Conservation (phyloP, 1,139 yeast genomes). For the Spathaspora sp. region DNA sequence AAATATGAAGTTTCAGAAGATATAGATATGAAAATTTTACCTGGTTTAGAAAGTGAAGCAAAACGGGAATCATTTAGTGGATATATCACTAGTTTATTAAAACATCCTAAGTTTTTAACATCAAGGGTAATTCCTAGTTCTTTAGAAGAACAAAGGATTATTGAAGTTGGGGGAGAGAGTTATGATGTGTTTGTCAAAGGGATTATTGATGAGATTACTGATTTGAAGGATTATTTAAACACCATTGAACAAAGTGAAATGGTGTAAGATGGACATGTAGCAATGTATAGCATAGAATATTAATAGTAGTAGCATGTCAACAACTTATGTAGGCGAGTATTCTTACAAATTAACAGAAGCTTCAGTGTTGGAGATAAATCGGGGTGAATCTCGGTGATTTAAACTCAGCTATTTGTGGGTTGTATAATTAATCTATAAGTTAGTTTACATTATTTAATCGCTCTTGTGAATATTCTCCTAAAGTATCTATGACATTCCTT, state of each 20-base stretch:
- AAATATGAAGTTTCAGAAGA: slow-evolving; percentile 11
- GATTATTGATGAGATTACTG: slow-evolving; percentile 55
- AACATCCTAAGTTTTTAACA: slow-evolving; percentile 82
- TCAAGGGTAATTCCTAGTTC: slow-evolving; percentile 66
- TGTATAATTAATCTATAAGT: too few species aligned
- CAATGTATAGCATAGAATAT: too few species aligned
- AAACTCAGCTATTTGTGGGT: too few species aligned
- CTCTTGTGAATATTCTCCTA: too few species aligned
- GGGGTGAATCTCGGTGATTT: too few species aligned
- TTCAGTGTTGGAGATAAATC: too few species aligned
- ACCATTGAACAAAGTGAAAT: not conserved
- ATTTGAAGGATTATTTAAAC: slow-evolving; percentile 44
- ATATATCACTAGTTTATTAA: slow-evolving; percentile 65
- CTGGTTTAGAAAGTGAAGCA: slow-evolving; percentile 60
- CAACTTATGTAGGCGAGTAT: too few species aligned
- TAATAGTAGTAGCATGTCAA: too few species aligned
- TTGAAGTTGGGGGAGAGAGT: slow-evolving; percentile 45
- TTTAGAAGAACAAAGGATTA: slow-evolving; percentile 58
- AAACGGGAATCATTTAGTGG: slow-evolving; percentile 58
- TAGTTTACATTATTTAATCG: too few species aligned
- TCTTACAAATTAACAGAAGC: too few species aligned
- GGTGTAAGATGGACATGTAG: too few species aligned
- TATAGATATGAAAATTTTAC: slow-evolving; percentile 41
- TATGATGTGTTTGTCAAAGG: slow-evolving; percentile 44
- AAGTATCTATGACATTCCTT: too few species aligned